These are phyloP conservation scores for Capronia coronata DNA, from an alignment of 2,329 filamentous ascomycete species.

Conservation along the genomic window DNA sequence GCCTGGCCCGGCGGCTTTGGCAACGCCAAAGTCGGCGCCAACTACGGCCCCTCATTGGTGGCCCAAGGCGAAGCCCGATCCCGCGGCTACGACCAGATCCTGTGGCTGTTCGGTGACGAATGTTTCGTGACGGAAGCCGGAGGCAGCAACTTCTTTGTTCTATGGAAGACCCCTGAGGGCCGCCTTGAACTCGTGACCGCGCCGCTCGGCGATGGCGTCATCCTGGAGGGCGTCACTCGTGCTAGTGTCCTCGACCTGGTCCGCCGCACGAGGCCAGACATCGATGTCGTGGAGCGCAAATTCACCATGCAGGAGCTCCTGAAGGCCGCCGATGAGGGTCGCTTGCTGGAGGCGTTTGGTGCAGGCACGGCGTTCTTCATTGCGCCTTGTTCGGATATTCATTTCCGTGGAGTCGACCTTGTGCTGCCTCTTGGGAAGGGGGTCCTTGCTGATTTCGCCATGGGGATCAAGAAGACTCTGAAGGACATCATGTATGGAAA, in stretches of 20 bases:
- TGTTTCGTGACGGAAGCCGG: slow-evolving; percentile 82
- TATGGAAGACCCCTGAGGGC: slow-evolving; percentile 55
- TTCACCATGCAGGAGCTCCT: slow-evolving; percentile 75
- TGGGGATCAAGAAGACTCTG: slow-evolving; percentile 60
- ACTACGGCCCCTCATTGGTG: slow-evolving; percentile 79
- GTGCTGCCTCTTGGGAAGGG: slow-evolving; percentile 52
- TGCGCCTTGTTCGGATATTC: slow-evolving; percentile 21
- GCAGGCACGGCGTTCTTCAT: slow-evolving; percentile 63
- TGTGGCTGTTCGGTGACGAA: slow-evolving; percentile 83
- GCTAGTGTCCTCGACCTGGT: slow-evolving; percentile 70
- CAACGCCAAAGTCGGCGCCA: slow-evolving; percentile 85
- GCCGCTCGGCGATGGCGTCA: slow-evolving; percentile 72
- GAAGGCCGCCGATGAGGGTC: slow-evolving; percentile 65
- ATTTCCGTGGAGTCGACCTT: slow-evolving; percentile 25
- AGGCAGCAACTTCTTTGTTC: slow-evolving; percentile 83
- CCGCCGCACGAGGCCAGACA: slow-evolving; percentile 51
- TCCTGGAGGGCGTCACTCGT: slow-evolving; percentile 83
- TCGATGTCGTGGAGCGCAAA: slow-evolving; percentile 73
- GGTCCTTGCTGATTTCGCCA: slow-evolving; percentile 44
- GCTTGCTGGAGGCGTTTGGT: slow-evolving; percentile 77
- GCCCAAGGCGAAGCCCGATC: slow-evolving; percentile 68
- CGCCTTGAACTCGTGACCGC: slow-evolving; percentile 71
- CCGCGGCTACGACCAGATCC: slow-evolving; percentile 75
- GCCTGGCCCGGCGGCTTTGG: slow-evolving; percentile 93
- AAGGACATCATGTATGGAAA: slow-evolving; percentile 69